Conservation (phyloP, 1,284 basidiomycete genomes). For the Malassezia brasiliensis region DNA sequence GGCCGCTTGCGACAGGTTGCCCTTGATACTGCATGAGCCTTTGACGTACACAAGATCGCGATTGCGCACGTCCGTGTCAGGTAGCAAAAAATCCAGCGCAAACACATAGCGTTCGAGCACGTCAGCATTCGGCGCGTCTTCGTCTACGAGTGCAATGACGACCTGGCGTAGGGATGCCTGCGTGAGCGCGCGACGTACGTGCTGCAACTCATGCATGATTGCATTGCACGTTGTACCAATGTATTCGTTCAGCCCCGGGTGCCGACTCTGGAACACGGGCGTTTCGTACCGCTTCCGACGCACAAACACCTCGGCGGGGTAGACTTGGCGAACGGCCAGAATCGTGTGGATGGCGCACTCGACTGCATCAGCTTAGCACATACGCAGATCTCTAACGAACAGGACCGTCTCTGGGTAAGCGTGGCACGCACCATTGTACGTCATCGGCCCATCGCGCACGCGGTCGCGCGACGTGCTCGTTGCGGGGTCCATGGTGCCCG, state of each 20-base stretch:
- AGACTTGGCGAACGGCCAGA: slow-evolving; percentile 76
- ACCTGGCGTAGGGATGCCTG: slow-evolving; percentile 54
- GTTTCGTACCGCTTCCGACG: slow-evolving; percentile 77
- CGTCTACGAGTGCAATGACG: slow-evolving; percentile 57
- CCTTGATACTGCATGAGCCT: slow-evolving; percentile 8
- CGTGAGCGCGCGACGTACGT: slow-evolving; percentile 51
- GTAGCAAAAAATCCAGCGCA: slow-evolving; percentile 56
- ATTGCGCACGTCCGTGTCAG: slow-evolving; percentile 62
- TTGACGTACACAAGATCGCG: slow-evolving; percentile 38
- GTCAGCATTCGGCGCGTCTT: slow-evolving; percentile 67
- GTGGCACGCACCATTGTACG: slow-evolving; percentile 13
- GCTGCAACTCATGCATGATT: slow-evolving; percentile 62
- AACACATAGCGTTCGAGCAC: slow-evolving; percentile 59
- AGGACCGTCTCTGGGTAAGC: slow-evolving; percentile 9
- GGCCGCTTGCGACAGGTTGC: slow-evolving; percentile 7
- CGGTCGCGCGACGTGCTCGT: slow-evolving; percentile 6
- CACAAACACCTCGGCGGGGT: slow-evolving; percentile 75
- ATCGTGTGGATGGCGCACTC: slow-evolving; percentile 87
- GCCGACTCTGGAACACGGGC: slow-evolving; percentile 79
- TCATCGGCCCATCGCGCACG: slow-evolving; percentile 17
- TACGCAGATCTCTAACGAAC: slow-evolving; percentile 8
- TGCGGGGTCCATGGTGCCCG: not conserved
- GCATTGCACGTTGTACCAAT: slow-evolving; percentile 70
- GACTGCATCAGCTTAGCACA: slow-evolving; percentile 47
- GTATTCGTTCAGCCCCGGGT: slow-evolving; percentile 76